Evolutionary conservation across 1,284 basidiomycete genomes (phyloP).

Genomic region (Apiotrichum siamense): DNA sequence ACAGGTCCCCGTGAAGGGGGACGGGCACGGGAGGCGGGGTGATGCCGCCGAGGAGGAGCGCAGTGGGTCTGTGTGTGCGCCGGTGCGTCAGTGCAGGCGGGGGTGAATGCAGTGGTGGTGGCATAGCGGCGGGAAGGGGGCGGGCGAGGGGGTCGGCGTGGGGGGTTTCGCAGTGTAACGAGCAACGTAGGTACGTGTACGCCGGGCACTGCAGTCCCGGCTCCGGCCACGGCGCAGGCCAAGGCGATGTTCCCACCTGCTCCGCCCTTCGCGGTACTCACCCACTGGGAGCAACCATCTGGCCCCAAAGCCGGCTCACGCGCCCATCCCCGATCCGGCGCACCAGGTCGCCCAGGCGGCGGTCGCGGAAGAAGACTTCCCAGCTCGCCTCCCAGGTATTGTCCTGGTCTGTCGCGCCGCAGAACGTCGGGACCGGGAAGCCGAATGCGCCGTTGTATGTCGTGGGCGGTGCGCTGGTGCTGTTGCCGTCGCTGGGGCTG

Average conservation of each 20-base stretch:
- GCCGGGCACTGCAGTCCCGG: too few relatives aligned
- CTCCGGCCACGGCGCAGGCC: too few relatives aligned
- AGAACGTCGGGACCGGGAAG: conserved; percentile 70
- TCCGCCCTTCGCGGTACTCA: too few relatives aligned
- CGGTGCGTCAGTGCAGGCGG: neutral
- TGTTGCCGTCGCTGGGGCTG: neutral
- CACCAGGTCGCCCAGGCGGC: conserved; percentile 55
- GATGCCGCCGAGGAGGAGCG: conserved; percentile 59
- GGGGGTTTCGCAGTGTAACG: too few relatives aligned
- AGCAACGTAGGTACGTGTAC: too few relatives aligned
- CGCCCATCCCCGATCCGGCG: conserved; percentile 49
- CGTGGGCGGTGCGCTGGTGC: neutral
- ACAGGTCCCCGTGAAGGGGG: conserved; percentile 78
- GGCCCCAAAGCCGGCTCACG: too few relatives aligned
- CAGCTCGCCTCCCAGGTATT: conserved; percentile 73
- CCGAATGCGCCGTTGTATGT: conserved; percentile 55
- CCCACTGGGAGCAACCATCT: too few relatives aligned
- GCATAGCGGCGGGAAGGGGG: too few relatives aligned
- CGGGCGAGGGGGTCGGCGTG: too few relatives aligned
- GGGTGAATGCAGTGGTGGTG: too few relatives aligned
- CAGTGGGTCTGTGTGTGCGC: conserved; percentile 61
- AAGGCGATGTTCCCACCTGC: too few relatives aligned
- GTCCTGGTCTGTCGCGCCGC: conserved; percentile 66
- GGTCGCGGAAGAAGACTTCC: conserved; percentile 60
- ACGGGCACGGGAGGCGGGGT: conserved; percentile 61